phyloP scores from a whole-genome alignment of 805 yeast species.

The Zygoascus flipseniorum region DNA sequence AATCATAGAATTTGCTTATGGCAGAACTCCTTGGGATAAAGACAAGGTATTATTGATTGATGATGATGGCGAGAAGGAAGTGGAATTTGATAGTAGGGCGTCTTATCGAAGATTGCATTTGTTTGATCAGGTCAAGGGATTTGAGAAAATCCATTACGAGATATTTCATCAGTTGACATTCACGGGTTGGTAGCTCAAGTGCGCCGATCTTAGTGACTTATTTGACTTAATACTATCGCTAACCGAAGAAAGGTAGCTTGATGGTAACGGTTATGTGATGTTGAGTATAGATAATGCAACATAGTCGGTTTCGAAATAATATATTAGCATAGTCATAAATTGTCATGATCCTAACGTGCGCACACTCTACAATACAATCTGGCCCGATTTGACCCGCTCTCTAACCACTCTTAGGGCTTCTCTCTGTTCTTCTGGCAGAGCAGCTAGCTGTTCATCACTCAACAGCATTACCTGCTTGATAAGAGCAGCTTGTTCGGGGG shows the following conservation, averaged over 20 bases:
- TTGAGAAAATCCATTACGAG: background rate
- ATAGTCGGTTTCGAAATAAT: too few species aligned
- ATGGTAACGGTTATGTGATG: too few species aligned
- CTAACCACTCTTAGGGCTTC: slow-evolving; percentile 26
- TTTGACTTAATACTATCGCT: too few species aligned
- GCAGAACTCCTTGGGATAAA: slow-evolving; percentile 24
- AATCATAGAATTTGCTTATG: slow-evolving; percentile 21
- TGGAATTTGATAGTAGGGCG: background rate
- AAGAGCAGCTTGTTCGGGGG: slow-evolving; percentile 37
- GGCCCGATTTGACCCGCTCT: slow-evolving; percentile 21
- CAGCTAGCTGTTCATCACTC: slow-evolving; percentile 42
- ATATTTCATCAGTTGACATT: background rate
- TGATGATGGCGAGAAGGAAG: background rate
- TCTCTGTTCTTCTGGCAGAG: slow-evolving; percentile 45
- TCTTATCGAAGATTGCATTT: slow-evolving; percentile 3
- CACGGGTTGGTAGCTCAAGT: background rate
- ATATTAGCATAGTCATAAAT: too few species aligned
- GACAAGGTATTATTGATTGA: slow-evolving; percentile 6
- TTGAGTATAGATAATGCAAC: too few species aligned
- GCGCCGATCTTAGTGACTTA: too few species aligned
- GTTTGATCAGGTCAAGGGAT: background rate
- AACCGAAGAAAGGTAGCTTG: too few species aligned
- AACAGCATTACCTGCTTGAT: slow-evolving; percentile 45
- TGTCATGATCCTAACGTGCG: too few species aligned
- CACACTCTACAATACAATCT: slow-evolving; percentile 9